These are phyloP conservation scores for Verticillium tricorpus DNA, from an alignment of 2,329 filamentous ascomycete genomes.

Conservation along the genomic window DNA sequence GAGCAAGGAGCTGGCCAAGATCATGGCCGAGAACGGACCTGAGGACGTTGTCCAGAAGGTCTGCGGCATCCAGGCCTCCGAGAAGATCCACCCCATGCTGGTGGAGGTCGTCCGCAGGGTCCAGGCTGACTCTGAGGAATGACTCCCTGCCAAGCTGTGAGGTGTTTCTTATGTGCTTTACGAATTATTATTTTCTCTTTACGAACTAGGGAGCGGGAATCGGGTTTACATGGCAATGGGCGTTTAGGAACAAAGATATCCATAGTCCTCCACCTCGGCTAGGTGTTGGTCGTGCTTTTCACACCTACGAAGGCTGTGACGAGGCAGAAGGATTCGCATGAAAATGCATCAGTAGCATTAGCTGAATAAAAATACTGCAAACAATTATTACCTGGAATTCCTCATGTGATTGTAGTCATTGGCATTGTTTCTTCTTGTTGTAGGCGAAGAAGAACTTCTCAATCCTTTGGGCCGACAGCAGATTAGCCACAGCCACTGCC, in stretches of 20 bases:
- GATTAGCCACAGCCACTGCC: too few relatives aligned
- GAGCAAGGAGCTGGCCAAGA: conserved; percentile 78
- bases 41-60: conserved; percentile 75
- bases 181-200: conserved; percentile 3
- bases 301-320: neutral
- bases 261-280: neutral
- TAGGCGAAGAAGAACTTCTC: too few relatives aligned
- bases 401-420: too few relatives aligned
- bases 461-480: too few relatives aligned
- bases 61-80: conserved; percentile 70
- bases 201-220: neutral
- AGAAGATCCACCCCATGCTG: conserved; percentile 74
- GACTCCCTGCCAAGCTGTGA: conserved; percentile 21
- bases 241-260: neutral
- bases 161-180: neutral
- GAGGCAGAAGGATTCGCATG: neutral
- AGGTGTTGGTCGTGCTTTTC: neutral
- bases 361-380: neutral
- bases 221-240: neutral
- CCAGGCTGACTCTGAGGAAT: conserved; percentile 57
- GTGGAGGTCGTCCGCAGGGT: conserved; percentile 79
- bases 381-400: neutral
- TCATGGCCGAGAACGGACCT: conserved; percentile 69
- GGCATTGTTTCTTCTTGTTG: too few relatives aligned
- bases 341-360: neutral